Conservation (phyloP, 352 stramenopile genomes). For the Porosira glacialis region DNA sequence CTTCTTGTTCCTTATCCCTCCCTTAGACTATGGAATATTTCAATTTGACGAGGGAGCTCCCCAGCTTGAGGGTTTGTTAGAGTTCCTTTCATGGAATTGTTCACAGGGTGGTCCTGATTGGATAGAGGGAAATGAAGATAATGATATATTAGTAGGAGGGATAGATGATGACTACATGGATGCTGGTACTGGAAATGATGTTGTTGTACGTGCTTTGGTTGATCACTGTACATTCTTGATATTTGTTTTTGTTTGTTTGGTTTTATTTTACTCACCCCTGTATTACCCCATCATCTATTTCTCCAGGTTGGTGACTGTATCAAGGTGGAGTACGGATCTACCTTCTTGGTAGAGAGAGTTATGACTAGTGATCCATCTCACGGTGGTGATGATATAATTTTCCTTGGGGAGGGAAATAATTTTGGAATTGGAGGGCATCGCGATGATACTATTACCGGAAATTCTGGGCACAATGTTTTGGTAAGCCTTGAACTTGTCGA, state of each 20-base stretch:
- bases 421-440: conserved; percentile 6
- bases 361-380: not conserved
- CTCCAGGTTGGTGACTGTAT: conserved; percentile 1
- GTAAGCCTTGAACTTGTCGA: not conserved
- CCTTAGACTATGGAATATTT: too few species aligned
- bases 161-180: not conserved
- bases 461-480: not conserved
- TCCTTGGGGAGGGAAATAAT: not conserved
- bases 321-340: not conserved
- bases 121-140: too few species aligned
- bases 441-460: conserved; percentile 10
- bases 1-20: too few species aligned
- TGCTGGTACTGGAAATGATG: not conserved
- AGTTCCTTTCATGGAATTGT: too few species aligned
- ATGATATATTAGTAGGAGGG: not conserved
- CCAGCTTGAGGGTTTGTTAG: too few species aligned
- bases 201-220: too few species aligned
- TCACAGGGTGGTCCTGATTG: too few species aligned
- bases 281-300: too few species aligned
- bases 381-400: not conserved
- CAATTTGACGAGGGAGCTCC: too few species aligned
- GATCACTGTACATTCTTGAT: too few species aligned
- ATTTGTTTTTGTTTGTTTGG: too few species aligned
- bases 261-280: too few species aligned
- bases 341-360: not conserved